Evolutionary conservation across 805 yeast species (phyloP).

Genomic region (Monosporozyma siamensis): DNA sequence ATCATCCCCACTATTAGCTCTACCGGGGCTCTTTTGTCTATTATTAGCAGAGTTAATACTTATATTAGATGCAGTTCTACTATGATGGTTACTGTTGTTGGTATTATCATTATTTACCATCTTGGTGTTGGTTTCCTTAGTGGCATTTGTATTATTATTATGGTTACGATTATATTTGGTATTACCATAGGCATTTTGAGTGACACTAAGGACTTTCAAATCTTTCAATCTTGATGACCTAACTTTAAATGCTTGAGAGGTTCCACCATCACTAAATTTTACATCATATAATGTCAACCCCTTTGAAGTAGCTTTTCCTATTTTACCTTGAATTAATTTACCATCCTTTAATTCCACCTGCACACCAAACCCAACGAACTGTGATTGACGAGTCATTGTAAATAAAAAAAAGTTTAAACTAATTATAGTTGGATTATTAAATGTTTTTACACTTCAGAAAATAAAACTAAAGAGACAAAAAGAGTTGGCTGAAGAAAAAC

Average conservation of each 20-base stretch:
- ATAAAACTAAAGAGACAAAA: too few relatives aligned
- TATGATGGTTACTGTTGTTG: conserved; percentile 1
- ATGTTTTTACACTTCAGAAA: too few relatives aligned
- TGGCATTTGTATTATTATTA: conserved; percentile 8
- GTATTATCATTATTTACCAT: conserved; percentile 1
- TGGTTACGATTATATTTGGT: conserved; percentile 20
- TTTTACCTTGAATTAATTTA: conserved; percentile 33
- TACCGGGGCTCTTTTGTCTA: conserved; percentile 28
- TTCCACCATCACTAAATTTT: conserved; percentile 24
- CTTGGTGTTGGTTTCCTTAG: conserved; percentile 6
- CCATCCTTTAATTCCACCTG: conserved; percentile 37
- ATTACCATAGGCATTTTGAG: conserved; percentile 31
- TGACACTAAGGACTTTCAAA: conserved; percentile 25
- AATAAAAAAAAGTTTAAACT: not conserved
- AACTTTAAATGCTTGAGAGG: conserved; percentile 28
- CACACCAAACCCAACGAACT: conserved; percentile 40
- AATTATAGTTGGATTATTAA: too few relatives aligned
- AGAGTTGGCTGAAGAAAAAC: too few relatives aligned
- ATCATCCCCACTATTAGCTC: conserved; percentile 23
- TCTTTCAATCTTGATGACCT: conserved; percentile 29
- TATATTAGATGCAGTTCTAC: conserved; percentile 9
- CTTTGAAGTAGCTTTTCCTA: conserved; percentile 35
- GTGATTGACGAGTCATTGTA: conserved; percentile 23
- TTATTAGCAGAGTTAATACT: conserved; percentile 7
- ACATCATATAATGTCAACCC: conserved; percentile 34